Base-by-base conservation (phyloP, 345 rosid genomes). In the Lepidium aucheri region DNA sequence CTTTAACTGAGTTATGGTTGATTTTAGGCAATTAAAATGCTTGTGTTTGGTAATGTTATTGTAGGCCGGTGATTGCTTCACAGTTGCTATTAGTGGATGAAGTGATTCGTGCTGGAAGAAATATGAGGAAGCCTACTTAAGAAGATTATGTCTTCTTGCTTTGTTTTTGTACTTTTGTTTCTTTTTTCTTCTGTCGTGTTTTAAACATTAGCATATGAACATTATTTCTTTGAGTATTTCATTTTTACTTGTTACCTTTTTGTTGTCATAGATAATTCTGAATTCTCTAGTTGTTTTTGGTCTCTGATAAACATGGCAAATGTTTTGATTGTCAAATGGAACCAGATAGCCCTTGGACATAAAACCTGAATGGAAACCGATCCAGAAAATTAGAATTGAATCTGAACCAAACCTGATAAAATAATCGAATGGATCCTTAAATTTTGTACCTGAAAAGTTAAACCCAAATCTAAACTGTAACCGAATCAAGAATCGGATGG, bases 81-180 rank as follows among this genome's bases (percentile, higher is more conserved):
- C 98, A 93, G 79, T 76, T 93, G 79, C 88, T 93, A 5, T 79
- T 85, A 85, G 97, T 93, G 32, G 98, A 93, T 74, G 97, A 93
- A 81, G 98, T 93, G 46, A 93, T 93, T 44, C 88, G 98, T 4
- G 98, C 97, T 39, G 96, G 97, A 33, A 89, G 97, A 30, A 93
- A 93, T 70, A 93, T 93, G 98, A 79, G 97, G 81, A 93, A 90
- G 82, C 98, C 98, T 69, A 84, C 63, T 74, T 89, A 82, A 38
- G 13, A 18, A 30, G 6, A 39, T 8, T 2, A 17, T 15, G 17
- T 17, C 1, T 26, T 46, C 33, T 44, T 10, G 15, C 40, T 28
- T 10, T 1, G 11, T 38, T 38, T 38, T 38, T 4, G 2, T 32
- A 15, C 30, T 52, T 70, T 38, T 12, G 42, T 17, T 49, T 58